A percentile compares a stretch with the other conserved stretches of the same genome.
Evolutionary conservation across 148 eudicot species (phyloP).

Genomic region (Rhododendron griersonianum): DNA sequence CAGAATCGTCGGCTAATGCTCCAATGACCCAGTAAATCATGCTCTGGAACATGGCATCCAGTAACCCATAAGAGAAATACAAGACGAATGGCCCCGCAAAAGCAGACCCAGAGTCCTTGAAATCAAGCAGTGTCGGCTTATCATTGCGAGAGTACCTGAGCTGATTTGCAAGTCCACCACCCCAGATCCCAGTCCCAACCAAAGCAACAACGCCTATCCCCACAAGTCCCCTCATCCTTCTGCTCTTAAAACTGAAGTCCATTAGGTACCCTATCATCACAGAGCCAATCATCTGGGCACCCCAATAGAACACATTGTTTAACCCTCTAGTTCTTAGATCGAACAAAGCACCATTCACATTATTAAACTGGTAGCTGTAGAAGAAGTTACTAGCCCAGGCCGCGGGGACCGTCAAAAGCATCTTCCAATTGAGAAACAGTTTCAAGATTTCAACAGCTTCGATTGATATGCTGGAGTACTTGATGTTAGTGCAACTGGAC

Average conservation of each 20-base stretch:
- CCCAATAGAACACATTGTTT: constrained; percentile 94
- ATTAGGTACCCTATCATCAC: constrained; percentile 59
- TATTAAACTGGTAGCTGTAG: constrained; percentile 87
- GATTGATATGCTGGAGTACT: constrained; percentile 55
- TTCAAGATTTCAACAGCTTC: constrained; percentile 58
- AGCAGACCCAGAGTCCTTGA: constrained; percentile 68
- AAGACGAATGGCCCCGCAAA: constrained; percentile 81
- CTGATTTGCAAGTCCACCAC: constrained; percentile 83
- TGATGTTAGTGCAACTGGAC: constrained; percentile 53
- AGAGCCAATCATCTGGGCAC: constrained; percentile 93
- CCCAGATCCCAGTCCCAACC: constrained; percentile 82
- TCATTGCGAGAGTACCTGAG: constrained; percentile 38
- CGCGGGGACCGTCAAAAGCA: constrained; percentile 71
- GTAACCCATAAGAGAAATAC: constrained; percentile 80
- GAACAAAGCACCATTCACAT: constrained; percentile 86
- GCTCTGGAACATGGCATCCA: constrained; percentile 96
- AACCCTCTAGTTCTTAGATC: constrained; percentile 84
- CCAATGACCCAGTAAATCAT: constrained; percentile 97
- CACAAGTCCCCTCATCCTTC: constrained; percentile 65
- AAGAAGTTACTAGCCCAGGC: constrained; percentile 92
- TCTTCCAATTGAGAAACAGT: constrained; percentile 81
- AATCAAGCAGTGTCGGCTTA: constrained; percentile 47
- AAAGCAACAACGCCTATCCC: constrained; percentile 63
- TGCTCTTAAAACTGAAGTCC: constrained; percentile 83
- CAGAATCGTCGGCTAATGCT: constrained; percentile 81